Base-by-base conservation (phyloP, 345 rosid genomes). In the Aurinia saxatilis region DNA sequence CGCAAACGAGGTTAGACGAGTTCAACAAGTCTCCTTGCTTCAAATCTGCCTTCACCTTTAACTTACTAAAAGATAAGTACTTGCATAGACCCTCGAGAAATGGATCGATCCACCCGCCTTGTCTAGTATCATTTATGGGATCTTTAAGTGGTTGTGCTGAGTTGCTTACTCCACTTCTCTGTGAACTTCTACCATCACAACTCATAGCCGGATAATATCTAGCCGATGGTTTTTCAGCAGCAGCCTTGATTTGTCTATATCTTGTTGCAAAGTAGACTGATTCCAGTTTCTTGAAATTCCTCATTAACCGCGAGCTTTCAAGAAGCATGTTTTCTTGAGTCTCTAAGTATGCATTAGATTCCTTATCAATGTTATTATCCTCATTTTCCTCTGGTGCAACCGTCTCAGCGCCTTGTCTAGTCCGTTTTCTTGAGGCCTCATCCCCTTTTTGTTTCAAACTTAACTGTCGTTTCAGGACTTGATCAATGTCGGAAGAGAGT, bases 11-110 rank as follows among this genome's bases (percentile, higher is more conserved):
- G 77, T 90, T 90, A 48, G 95, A 84, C 12, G 96, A 82, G 75
- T 78, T 93, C 64, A 93, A 73, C 65, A 93, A 70, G 77, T 93
- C 96, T 60, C 95, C 95, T 81, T 93, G 96, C 60, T 86, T 85
- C 76, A 93, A 75, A 70, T 93, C 84, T 23, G 99, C 97, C 63
- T 84, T 90, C 47, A 90, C 92, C 77, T 76, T 84, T 37, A 90
- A 71, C 77, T 84, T 83, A 68, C 86, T 90, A 79, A 81, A 82
- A 51, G 96, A 81, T 44, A 93, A 73, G 57, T 90, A 90, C 70
- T 76, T 93, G 90, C 99, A 90, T 65, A 93, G 72, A 39, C 96
- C 97, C 78, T 90, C 96, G 5, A 93, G 96, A 62, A 93, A 90
- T 16, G 99, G 97, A 72, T 82, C 82, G 54, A 93, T 87, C 99